Evolutionary conservation across 2,329 filamentous ascomycete genomes (phyloP), one percentile per base, ranked within the genome.

Genomic region (Chalaropsis ovoidea): DNA sequence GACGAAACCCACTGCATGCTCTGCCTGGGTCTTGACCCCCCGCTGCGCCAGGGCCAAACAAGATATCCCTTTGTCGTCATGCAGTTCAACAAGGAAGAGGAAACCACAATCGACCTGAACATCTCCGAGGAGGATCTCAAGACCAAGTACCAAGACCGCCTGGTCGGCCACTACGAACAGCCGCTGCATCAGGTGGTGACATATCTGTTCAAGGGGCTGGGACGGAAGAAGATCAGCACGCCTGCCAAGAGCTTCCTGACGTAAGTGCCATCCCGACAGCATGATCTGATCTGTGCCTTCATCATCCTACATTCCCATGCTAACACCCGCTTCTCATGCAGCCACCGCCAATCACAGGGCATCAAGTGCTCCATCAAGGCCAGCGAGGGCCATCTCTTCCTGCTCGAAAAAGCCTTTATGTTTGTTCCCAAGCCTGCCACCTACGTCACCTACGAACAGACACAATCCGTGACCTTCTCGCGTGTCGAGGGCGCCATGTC

Each of bases 351-450:
- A 72, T 92, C 96, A 75, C 90, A 87, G 70, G 94, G 94, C 67
- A 95, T 99, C 77, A 99, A 99, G 78, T 99, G 94, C 77, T 95
- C 92, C n/a, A 96, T 99, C 84, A 99, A 99, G 78, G 95, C 95
- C 64, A 96, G 95, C 75, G 94, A 99, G 78, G 94, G 95, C 68
- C 92, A 96, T 73, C 80, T 99, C 62, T 99, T 95, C 82, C 96
- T 92, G 75, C 79, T 99, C 70, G 94, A 99, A 77, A 96, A 96
- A 78, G 93, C 92, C 7, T 95, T 99, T 76, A 95, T 99, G 84
- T 99, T 99, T 75, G 94, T 99, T 17, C 94, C 94, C 41, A 99
- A 99, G 78, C 94, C 94, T 1, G 92, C 94, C 17, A 96, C 93
- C 1, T 99, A 97, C 77, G 93, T 99, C 68, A 88, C 90, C 68